Base-by-base conservation (phyloP, 2,329 filamentous ascomycete genomes). In the Pleochaeta shiraiana region DNA sequence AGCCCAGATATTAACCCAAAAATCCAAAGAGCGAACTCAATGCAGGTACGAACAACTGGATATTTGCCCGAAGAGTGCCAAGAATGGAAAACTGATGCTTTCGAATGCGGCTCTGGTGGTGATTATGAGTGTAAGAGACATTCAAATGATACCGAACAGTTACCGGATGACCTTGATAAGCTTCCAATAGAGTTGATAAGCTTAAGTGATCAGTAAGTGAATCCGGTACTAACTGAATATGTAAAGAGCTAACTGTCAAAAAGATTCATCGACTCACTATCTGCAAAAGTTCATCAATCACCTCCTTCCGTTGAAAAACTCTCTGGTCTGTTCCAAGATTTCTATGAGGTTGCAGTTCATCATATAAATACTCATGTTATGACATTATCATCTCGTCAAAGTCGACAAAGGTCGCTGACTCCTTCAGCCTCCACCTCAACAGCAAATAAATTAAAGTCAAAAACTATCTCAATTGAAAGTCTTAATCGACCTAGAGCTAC, bases 161-260 rank as follows among this genome's bases (percentile, higher is more conserved):
- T 71, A 28, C 69, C 71, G 6, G 67, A 68, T 55, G 85, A 88
- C 65, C 85, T 93, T 67, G 89, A 95, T 70, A 88, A 95, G 71
- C 83, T 98, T 50, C 93, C 93, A 16, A 93, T 96, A 71, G 93
- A 98, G 79, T 82, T 98, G 66, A 81, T 93, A 65, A 93, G 89
- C 74, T 77, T 96, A 72, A 90, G 87, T 24, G 92, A 97, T 74
- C 88, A 88, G 89, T 64, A 43, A 39, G 5, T 3, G 11, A 43
- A 30, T 30, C 21, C 55, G 12, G 16, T 24, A 3, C 24, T 53
- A n/a, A 34, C 21, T 14, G 14, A 19, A 39, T 12, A 16, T 21
- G n/a, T 43, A 28, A n/a, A 21, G n/a, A 30, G n/a, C 55, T 59
- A 33, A 59, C 28, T 19, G 37, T 43, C 26, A 26, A n/a, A 3